These are phyloP conservation scores for Ophiostoma novo-ulmi DNA, from an alignment of 2,329 filamentous ascomycete species.

Conservation along the genomic window DNA sequence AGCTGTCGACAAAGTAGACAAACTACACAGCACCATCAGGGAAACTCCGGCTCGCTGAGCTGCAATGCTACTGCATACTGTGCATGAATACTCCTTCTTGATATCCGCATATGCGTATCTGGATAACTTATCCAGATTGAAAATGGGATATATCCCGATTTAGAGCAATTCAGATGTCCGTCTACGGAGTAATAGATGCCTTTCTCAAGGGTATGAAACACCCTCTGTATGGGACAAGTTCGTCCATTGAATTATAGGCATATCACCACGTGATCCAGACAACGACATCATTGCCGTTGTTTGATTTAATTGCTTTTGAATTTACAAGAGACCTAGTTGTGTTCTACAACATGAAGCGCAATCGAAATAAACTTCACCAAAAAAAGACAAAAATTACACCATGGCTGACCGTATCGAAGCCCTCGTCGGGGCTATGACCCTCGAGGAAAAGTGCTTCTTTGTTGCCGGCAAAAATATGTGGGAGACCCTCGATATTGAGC, in stretches of 20 bases:
- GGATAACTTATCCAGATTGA: background rate
- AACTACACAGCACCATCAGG: background rate
- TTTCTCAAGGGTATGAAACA: background rate
- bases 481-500: constrained; percentile 26
- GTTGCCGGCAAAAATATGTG: constrained; percentile 26
- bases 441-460: constrained; percentile 26
- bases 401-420: constrained; percentile 17
- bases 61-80: background rate
- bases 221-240: background rate
- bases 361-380: background rate
- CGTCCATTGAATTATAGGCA: background rate
- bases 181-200: background rate
- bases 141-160: background rate
- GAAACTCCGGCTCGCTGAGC: background rate
- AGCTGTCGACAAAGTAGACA: background rate
- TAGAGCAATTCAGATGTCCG: background rate
- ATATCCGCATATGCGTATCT: background rate
- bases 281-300: background rate
- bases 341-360: background rate
- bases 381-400: background rate
- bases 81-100: background rate
- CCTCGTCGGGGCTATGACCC: constrained; percentile 19
- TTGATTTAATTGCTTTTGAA: background rate
- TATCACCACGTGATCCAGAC: background rate
- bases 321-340: background rate